A percentile compares a stretch with the other conserved stretches of the same genome.
These are phyloP conservation scores for Echium plantagineum DNA, from an alignment of 257 asterid genomes.

Conservation along the genomic window DNA sequence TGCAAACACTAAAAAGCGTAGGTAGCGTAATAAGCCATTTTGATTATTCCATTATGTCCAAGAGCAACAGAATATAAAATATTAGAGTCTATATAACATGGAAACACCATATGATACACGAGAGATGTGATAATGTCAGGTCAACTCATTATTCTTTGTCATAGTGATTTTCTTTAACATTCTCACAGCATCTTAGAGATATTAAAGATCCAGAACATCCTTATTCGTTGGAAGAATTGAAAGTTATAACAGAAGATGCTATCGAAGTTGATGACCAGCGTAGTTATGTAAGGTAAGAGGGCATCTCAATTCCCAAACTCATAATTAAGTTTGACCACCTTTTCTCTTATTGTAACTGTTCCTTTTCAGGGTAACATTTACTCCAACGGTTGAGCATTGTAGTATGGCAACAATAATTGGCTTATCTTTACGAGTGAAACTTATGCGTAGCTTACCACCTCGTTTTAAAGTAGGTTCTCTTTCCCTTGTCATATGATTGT, in stretches of 20 bases:
- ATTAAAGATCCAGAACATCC: conserved; percentile 98
- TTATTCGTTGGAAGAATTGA: conserved; percentile 83
- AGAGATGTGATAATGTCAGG: neutral
- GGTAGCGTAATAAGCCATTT: too few species aligned
- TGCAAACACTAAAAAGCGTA: too few species aligned
- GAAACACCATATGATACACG: neutral
- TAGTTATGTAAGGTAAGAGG: conserved; percentile 60
- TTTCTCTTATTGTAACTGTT: conserved; percentile 6
- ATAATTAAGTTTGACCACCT: conserved; percentile 1
- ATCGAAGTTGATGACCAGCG: conserved; percentile 68
- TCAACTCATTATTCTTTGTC: conserved; percentile 3
- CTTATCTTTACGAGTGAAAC: conserved; percentile 88
- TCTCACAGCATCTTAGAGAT: conserved; percentile 84
- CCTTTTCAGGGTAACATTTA: conserved; percentile 68
- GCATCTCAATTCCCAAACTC: conserved; percentile 4
- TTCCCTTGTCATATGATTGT: neutral
- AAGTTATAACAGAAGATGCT: conserved; percentile 82
- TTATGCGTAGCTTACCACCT: conserved; percentile 76
- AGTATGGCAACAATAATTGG: conserved; percentile 90
- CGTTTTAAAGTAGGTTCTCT: conserved; percentile 52
- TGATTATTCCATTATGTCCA: too few species aligned
- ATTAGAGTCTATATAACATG: too few species aligned
- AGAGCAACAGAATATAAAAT: too few species aligned
- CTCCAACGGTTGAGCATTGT: conserved; percentile 96
- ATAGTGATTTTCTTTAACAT: conserved; percentile 43